Evolutionary conservation across 31 red algal genomes (phyloP), one percentile per base, ranked within the genome.

Genomic region (Odonthalia washingtoniensis): DNA sequence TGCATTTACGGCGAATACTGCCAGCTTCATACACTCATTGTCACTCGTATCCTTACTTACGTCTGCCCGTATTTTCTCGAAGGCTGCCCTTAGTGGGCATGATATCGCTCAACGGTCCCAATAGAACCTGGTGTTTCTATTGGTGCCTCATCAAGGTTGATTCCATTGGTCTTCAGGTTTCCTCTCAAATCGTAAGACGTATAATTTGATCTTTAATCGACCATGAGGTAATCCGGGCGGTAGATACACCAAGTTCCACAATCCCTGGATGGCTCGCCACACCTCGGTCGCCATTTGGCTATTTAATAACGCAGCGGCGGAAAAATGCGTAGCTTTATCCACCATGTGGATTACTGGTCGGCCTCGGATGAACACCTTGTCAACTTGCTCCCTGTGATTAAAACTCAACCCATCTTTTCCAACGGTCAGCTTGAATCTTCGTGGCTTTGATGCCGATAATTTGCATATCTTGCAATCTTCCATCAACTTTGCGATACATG

Each of bases 111-210:
- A 12, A 75, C 82, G 67, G 46, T 61, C n/a, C n/a, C 24, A 18
- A 85, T 85, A 32, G 82, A 46, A 21, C 28, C 40, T 14, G 82
- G 42, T 17, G 46, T 52, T 60, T 85, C 82, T 28, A 85, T 74
- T 9, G 64, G 82, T 27, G 6, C 66, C 2, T 4, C 40, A 0
- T 70, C 17, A 6, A 75, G 17, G 16, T 17, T 3, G 46, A 74
- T n/a, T 1, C 67, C 67, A 16, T 74, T 34, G 14, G 80, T 40
- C 43, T 68, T 28, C 0, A 36, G 0, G 35, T 5, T 16, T 6
- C 18, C 80, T 0, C 30, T 24, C 63, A 72, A 72, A 14, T 74
- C 64, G 14, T 43, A 38, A 9, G 66, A 74, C 6, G 72, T 40
- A 30, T 40, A 84, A 39, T 30, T 72, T 33, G 63, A 72, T 4